Conservation (phyloP, 140 eudicot genomes). For the Stevia rebaudiana region DNA sequence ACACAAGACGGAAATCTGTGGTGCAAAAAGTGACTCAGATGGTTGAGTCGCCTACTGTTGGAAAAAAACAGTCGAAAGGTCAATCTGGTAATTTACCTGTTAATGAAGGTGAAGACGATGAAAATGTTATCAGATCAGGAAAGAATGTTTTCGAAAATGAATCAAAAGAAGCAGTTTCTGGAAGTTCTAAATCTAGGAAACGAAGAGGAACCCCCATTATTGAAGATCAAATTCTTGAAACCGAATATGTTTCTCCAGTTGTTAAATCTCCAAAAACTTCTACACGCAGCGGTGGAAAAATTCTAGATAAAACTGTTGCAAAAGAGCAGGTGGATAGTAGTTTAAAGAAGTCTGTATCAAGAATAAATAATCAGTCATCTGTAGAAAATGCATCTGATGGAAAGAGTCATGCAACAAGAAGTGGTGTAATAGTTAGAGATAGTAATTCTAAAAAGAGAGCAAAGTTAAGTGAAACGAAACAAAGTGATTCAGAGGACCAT, state of each 20-base stretch:
- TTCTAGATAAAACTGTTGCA: conserved; percentile 12
- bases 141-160: conserved; percentile 19
- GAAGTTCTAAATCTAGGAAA: conserved; percentile 21
- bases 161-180: neutral
- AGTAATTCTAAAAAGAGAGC: conserved; percentile 23
- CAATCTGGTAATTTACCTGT: neutral
- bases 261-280: conserved; percentile 20
- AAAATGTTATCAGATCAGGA: conserved; percentile 2
- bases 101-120: neutral
- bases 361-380: conserved; percentile 1
- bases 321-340: conserved; percentile 17
- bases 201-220: conserved; percentile 17
- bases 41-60: conserved; percentile 10
- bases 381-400: conserved; percentile 7
- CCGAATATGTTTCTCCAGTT: conserved; percentile 14
- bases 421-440: conserved; percentile 2
- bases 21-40: conserved; percentile 11
- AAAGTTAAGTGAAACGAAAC: conserved; percentile 6
- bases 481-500: neutral
- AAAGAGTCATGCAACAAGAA: neutral
- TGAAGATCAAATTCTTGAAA: conserved; percentile 15
- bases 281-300: conserved; percentile 16
- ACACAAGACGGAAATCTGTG: conserved; percentile 9
- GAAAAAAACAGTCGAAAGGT: conserved; percentile 5
- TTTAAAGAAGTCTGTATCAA: conserved; percentile 3